Evolutionary conservation across 257 asterid genomes (phyloP), one percentile per base, ranked within the genome.

Genomic region (Oldenlandia corymbosa): DNA sequence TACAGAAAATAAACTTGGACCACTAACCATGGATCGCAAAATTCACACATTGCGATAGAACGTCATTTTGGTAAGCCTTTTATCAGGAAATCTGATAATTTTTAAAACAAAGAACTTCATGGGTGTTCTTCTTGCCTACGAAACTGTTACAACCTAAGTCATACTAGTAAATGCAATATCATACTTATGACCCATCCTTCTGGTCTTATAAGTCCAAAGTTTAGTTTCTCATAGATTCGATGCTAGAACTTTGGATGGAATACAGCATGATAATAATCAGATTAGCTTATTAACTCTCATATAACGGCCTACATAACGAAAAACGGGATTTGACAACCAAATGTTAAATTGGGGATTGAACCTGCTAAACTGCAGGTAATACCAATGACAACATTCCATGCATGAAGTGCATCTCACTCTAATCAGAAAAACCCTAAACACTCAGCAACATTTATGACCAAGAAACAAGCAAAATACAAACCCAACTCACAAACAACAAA

Each of bases 301-400:
- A 28, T 14, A 17, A 9, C 10, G 27, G 24, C 23, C 59, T 34
- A 42, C 60, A 49, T 59, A 27, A 59, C 11, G 7, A 27, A 68
- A 24, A 10, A 17, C 24, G 23, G 49, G 49, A 39, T 23, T 5
- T 23, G n/a, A 37, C n/a, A 52, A 52, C 37, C 18, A n/a, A 24
- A 20, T 13, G 4, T 1, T 20, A 43, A 27, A 10, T 16, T 28
- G 45, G 28, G 39, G 12, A 26, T 39, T 14, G 10, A 48, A 53
- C 7, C 65, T 36, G 20, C 31, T 39, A 30, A 41, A 55, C 61
- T 47, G 43, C 67, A 62, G 31, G 32, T 17, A 10, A 59, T n/a
- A 26, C 37, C 11, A 26, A 14, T 24, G 37, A 20, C 47, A 27
- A 37, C 62, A 59, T 39, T 64, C 11, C 27, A 30, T 7, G 20